Percentiles rank a stretch among this genome's conserved stretches.
Conservation (phyloP, 345 rosid species). For the Eucalyptus albens region DNA sequence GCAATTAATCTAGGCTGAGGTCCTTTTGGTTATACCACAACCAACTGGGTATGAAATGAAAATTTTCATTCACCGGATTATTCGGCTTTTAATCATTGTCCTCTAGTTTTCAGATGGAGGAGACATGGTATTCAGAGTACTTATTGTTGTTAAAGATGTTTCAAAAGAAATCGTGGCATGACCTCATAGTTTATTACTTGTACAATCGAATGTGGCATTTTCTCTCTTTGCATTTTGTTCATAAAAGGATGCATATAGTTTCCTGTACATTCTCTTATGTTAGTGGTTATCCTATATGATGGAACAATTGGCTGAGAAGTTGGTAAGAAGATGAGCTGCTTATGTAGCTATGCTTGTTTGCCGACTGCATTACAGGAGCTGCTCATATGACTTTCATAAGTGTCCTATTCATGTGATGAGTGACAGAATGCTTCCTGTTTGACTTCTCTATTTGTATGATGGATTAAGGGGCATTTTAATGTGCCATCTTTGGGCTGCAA, state of each 20-base stretch:
- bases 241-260: neutral
- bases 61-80: neutral
- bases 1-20: neutral
- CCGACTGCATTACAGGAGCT: neutral
- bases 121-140: neutral
- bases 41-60: neutral
- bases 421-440: neutral
- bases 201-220: neutral
- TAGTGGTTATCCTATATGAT: neutral
- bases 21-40: neutral
- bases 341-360: neutral
- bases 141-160: neutral
- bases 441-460: neutral
- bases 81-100: neutral
- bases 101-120: neutral
- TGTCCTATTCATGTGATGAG: neutral
- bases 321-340: neutral
- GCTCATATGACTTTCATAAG: neutral
- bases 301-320: neutral
- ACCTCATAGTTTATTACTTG: neutral
- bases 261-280: neutral
- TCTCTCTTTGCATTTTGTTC: neutral
- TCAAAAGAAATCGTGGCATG: neutral
- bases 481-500: neutral
- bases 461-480: neutral